phyloP scores from a whole-genome alignment of 2,329 filamentous ascomycete species.

The Sporothrix mexicana region DNA sequence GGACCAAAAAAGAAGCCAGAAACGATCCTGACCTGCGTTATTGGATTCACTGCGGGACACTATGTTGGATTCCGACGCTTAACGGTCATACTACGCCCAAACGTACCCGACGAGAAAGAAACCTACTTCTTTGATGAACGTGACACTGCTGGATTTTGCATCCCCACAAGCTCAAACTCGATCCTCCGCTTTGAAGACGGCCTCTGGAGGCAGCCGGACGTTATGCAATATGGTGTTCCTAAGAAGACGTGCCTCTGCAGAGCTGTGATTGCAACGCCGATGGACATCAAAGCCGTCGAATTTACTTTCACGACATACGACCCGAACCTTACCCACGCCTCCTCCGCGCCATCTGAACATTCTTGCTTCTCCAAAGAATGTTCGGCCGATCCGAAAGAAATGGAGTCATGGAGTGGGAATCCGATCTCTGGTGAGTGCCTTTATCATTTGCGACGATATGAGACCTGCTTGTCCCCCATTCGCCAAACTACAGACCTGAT shows the following conservation, averaged over 20 bases:
- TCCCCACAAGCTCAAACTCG: slow-evolving; percentile 57
- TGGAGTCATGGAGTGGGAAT: slow-evolving; percentile 45
- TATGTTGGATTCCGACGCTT: slow-evolving; percentile 62
- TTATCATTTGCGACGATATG: slow-evolving; percentile 34
- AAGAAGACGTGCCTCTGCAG: slow-evolving; percentile 47
- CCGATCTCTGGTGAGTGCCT: slow-evolving; percentile 53
- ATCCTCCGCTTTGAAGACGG: slow-evolving; percentile 63
- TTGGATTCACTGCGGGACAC: slow-evolving; percentile 58
- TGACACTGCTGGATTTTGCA: slow-evolving; percentile 57
- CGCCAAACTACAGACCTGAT: neutral
- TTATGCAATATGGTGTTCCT: slow-evolving; percentile 18
- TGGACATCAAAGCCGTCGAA: slow-evolving; percentile 57
- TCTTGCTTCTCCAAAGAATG: neutral
- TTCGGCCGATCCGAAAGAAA: slow-evolving; percentile 29
- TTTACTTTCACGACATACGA: slow-evolving; percentile 43
- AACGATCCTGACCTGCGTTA: slow-evolving; percentile 44
- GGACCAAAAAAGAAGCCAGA: slow-evolving; percentile 36
- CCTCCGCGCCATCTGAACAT: neutral
- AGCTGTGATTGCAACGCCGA: slow-evolving; percentile 61
- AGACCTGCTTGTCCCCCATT: neutral
- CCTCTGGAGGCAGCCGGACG: slow-evolving; percentile 51
- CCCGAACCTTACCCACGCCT: neutral
- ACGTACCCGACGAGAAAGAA: slow-evolving; percentile 42
- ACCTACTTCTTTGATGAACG: slow-evolving; percentile 48
- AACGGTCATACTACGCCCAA: slow-evolving; percentile 43